phyloP scores from a whole-genome alignment of 2,329 filamentous ascomycete species.

The Phaeosphaeria sp. region DNA sequence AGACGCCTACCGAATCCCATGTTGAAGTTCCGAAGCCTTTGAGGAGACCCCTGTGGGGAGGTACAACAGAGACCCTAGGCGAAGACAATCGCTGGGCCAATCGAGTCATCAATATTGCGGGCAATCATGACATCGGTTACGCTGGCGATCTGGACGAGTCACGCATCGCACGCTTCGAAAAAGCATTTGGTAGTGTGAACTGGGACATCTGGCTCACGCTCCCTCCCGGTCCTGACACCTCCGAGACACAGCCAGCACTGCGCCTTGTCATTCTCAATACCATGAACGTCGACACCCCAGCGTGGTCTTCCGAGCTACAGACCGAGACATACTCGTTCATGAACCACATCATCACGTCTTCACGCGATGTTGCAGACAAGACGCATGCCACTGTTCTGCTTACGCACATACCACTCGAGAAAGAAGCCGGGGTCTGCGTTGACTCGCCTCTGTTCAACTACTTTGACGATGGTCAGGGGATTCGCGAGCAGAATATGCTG shows the following conservation, averaged over 20 bases:
- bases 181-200: constrained; percentile 83
- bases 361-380: constrained; percentile 65
- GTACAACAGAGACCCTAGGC: constrained; percentile 49
- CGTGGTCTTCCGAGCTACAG: constrained; percentile 70
- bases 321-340: constrained; percentile 79
- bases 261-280: constrained; percentile 88
- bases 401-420: constrained; percentile 92
- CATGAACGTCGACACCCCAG: constrained; percentile 91
- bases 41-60: constrained; percentile 29
- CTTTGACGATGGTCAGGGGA: constrained; percentile 68
- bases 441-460: constrained; percentile 86
- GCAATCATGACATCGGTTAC: constrained; percentile 97
- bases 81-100: constrained; percentile 69
- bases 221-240: constrained; percentile 16
- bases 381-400: constrained; percentile 82
- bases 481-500: constrained; percentile 92
- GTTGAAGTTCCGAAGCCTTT: constrained; percentile 21
- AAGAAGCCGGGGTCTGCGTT: constrained; percentile 79
- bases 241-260: constrained; percentile 65
- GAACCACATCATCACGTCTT: constrained; percentile 69
- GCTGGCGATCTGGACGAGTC: constrained; percentile 85
- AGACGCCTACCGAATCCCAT: constrained; percentile 13
- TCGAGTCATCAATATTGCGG: constrained; percentile 85
- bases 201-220: constrained; percentile 79
- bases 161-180: constrained; percentile 81